Conservation (phyloP, 108 stramenopile species). For the Aurantiochytrium sp. region DNA sequence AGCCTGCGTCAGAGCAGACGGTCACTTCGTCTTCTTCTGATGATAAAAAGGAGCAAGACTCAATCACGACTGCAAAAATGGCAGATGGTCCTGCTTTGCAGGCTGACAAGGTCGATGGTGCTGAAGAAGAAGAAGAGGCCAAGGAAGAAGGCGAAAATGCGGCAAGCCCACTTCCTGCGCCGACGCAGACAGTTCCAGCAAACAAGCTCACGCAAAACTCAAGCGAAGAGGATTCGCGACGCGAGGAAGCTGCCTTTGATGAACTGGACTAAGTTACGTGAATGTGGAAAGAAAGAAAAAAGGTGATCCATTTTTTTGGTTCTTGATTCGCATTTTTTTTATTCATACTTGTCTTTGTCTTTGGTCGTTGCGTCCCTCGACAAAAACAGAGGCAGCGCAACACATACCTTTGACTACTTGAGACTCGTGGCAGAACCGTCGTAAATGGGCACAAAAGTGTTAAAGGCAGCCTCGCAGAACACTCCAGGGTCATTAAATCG, state of each 20-base stretch:
- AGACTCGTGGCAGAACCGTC: conserved; percentile 34
- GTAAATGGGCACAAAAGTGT: conserved; percentile 78
- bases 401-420: too few species aligned
- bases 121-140: background rate
- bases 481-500: conserved; percentile 86
- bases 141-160: background rate
- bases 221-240: background rate
- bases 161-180: too few species aligned
- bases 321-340: too few species aligned
- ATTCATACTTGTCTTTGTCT: too few species aligned
- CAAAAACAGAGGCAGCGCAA: too few species aligned
- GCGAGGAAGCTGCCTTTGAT: background rate
- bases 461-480: conserved; percentile 72
- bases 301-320: background rate
- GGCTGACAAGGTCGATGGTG: background rate
- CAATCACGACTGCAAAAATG: too few species aligned
- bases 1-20: too few species aligned
- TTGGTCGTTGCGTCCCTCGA: too few species aligned
- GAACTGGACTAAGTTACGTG: background rate
- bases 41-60: too few species aligned
- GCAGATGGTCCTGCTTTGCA: background rate
- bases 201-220: background rate
- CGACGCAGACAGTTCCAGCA: too few species aligned
- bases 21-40: too few species aligned
- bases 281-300: background rate